These are phyloP conservation scores for Corrigiola litoralis DNA, from an alignment of 179 eudicot species.

Conservation along the genomic window DNA sequence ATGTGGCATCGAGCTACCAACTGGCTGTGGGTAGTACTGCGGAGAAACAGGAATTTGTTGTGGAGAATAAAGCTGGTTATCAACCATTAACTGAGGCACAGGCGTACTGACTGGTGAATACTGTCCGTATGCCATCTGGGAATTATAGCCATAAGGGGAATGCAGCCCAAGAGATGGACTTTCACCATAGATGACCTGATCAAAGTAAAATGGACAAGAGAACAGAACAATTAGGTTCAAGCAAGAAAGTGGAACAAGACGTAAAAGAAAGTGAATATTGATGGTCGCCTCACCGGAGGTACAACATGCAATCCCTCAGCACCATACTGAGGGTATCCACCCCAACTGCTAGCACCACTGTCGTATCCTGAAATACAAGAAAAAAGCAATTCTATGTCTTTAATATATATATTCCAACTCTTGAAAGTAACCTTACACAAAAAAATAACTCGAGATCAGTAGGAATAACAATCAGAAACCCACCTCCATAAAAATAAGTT, in stretches of 20 bases:
- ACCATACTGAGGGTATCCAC: constrained; percentile 68
- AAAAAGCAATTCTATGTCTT: neutral
- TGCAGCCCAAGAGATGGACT: constrained; percentile 65
- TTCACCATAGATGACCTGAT: constrained; percentile 71
- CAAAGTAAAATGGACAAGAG: constrained; percentile 5
- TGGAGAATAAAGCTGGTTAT: constrained; percentile 74
- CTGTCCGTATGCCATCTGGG: constrained; percentile 83
- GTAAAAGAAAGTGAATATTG: neutral
- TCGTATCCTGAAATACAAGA: constrained; percentile 59
- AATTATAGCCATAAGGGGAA: constrained; percentile 67
- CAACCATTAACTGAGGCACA: constrained; percentile 75
- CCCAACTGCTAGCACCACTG: constrained; percentile 58
- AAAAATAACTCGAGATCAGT: neutral
- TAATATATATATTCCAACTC: neutral
- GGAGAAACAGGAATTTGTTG: constrained; percentile 83
- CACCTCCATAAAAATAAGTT: constrained; percentile 83
- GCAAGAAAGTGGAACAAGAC: neutral
- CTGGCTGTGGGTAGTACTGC: constrained; percentile 63
- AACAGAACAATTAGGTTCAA: neutral
- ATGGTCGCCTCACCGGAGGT: constrained; percentile 67
- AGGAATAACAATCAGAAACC: constrained; percentile 15
- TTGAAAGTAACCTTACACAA: neutral
- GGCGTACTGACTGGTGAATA: constrained; percentile 83
- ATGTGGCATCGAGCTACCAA: constrained; percentile 70
- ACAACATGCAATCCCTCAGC: constrained; percentile 78